These are phyloP conservation scores for Tetrahymena borealis DNA, from an alignment of 73 alveolate genomes.

Conservation along the genomic window DNA sequence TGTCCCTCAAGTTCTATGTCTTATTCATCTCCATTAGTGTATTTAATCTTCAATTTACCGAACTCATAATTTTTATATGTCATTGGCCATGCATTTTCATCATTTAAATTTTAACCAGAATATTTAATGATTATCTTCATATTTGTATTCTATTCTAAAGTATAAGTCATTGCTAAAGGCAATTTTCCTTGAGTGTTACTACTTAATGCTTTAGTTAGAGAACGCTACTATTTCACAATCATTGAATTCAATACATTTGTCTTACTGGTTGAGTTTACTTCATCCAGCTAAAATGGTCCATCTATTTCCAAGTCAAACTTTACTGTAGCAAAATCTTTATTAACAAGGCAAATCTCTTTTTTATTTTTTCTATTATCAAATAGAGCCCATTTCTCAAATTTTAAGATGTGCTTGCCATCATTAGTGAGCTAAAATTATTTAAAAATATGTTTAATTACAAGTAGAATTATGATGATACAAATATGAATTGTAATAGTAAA, in stretches of 20 bases:
- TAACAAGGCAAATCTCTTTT: conserved; percentile 43
- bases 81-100: conserved; percentile 66
- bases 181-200: conserved; percentile 21
- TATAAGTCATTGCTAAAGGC: conserved; percentile 17
- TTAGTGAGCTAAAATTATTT: neutral
- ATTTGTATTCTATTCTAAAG: conserved; percentile 16
- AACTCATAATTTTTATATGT: conserved; percentile 45
- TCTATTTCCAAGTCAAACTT: conserved; percentile 49
- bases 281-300: conserved; percentile 65
- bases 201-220: neutral
- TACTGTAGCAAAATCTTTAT: conserved; percentile 60
- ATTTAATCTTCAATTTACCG: conserved; percentile 46
- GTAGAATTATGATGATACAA: too few relatives aligned
- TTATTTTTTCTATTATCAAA: conserved; percentile 29
- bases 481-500: too few relatives aligned
- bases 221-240: conserved; percentile 13
- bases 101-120: conserved; percentile 47
- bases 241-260: conserved; percentile 17
- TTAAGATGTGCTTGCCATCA: conserved; percentile 60
- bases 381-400: conserved; percentile 51
- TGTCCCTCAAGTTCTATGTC: conserved; percentile 46
- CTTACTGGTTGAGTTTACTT: conserved; percentile 53
- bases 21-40: conserved; percentile 58
- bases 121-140: conserved; percentile 49
- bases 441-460: neutral